Evolutionary conservation across 768 basidiomycete genomes (phyloP).

Genomic region (Mycena epipterygia): DNA sequence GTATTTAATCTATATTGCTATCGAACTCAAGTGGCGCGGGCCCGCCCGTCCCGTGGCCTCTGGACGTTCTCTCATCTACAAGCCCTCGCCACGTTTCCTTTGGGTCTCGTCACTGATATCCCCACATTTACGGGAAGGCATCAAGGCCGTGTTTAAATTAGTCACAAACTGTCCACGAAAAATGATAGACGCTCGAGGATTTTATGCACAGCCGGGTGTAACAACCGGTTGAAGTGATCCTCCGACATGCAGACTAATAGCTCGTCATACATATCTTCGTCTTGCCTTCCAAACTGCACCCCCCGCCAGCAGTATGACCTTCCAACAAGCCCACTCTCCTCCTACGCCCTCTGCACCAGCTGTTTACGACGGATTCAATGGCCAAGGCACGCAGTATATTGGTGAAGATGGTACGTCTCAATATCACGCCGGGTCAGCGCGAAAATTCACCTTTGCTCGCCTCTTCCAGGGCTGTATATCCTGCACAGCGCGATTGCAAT

Average conservation of each 20-base stretch:
- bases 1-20: too few species aligned
- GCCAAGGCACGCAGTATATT: background rate
- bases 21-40: too few species aligned
- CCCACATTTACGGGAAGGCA: background rate
- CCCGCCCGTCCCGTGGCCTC: too few species aligned
- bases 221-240: constrained; percentile 18
- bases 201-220: constrained; percentile 21
- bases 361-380: background rate
- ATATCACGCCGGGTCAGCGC: background rate
- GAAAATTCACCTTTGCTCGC: background rate
- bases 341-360: background rate
- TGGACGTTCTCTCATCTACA: background rate
- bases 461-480: constrained; percentile 24
- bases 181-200: constrained; percentile 19
- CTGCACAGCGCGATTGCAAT: constrained; percentile 36
- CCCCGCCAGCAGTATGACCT: background rate
- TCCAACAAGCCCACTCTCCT: background rate
- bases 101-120: constrained; percentile 10
- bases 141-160: constrained; percentile 15
- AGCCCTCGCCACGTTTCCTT: background rate
- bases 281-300: background rate
- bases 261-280: constrained; percentile 11
- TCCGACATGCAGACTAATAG: constrained; percentile 17
- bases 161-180: constrained; percentile 16
- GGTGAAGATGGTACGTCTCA: constrained; percentile 28